Conservation (phyloP, 164 flowering plant genomes). For the Pachysandra terminalis region DNA sequence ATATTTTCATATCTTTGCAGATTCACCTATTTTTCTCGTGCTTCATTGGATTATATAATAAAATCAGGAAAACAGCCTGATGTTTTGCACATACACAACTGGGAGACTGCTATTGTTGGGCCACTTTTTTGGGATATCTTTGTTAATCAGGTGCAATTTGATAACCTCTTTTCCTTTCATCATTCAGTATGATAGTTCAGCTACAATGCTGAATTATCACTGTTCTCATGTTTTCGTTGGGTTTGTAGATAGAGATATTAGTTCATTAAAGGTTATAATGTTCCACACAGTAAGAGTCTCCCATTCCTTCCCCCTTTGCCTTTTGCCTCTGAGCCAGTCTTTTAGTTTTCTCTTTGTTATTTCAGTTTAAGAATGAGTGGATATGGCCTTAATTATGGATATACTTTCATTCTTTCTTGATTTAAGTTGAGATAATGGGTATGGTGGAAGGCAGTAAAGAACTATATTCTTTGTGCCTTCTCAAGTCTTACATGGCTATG, state of each 20-base stretch:
- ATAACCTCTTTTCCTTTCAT: not conserved
- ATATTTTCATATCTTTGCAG: constrained; percentile 43
- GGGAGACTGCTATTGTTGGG: constrained; percentile 76
- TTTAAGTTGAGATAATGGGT: not conserved
- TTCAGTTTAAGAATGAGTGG: not conserved
- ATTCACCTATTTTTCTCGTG: constrained; percentile 79
- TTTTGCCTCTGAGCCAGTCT: not conserved
- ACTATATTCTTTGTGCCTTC: too few relatives aligned
- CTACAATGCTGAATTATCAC: not conserved
- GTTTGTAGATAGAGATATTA: not conserved
- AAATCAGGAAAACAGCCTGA: constrained; percentile 79
- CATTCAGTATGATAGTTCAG: constrained; percentile 1
- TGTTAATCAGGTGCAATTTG: constrained; percentile 55
- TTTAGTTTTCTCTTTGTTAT: not conserved
- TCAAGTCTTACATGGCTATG: not conserved
- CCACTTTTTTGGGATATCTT: constrained; percentile 90
- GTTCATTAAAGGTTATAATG: not conserved
- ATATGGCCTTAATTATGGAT: not conserved
- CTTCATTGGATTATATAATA: constrained; percentile 70
- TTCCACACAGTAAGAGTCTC: not conserved
- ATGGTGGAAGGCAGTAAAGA: not conserved
- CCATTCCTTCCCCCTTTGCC: not conserved
- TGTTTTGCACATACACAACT: constrained; percentile 74
- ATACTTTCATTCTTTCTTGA: not conserved
- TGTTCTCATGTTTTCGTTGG: not conserved